These are phyloP conservation scores for Harrya chromipes DNA, from an alignment of 768 basidiomycete species.

Conservation along the genomic window DNA sequence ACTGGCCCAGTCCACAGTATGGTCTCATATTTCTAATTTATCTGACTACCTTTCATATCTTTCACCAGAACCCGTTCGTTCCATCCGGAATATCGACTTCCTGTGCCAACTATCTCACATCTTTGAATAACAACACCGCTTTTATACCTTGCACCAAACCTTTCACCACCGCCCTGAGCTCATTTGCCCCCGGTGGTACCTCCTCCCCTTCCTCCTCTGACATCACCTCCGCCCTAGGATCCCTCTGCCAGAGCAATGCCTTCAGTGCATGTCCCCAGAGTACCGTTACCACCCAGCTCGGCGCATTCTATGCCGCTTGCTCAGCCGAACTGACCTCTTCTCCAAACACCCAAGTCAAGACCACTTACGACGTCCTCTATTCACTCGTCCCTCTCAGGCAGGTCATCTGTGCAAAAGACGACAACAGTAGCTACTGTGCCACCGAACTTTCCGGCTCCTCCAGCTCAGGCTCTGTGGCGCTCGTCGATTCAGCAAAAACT, in stretches of 20 bases:
- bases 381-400: slow-evolving; percentile 56
- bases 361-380: slow-evolving; percentile 81
- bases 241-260: slow-evolving; percentile 51
- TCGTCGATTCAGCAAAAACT: slow-evolving; percentile 9
- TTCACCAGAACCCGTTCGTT: slow-evolving; percentile 50
- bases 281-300: slow-evolving; percentile 58
- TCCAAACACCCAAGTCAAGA: slow-evolving; percentile 48
- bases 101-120: slow-evolving; percentile 58
- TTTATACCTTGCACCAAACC: slow-evolving; percentile 61
- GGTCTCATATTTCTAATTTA: background rate
- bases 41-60: background rate
- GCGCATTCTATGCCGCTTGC: slow-evolving; percentile 72
- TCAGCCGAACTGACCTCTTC: slow-evolving; percentile 58
- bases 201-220: slow-evolving; percentile 38
- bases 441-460: slow-evolving; percentile 39
- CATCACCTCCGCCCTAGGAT: slow-evolving; percentile 50
- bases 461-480: slow-evolving; percentile 13
- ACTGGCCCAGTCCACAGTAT: slow-evolving; percentile 49
- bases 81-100: slow-evolving; percentile 57
- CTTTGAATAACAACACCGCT: slow-evolving; percentile 57
- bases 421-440: slow-evolving; percentile 67
- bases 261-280: slow-evolving; percentile 52
- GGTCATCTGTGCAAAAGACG: slow-evolving; percentile 77
- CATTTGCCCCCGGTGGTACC: slow-evolving; percentile 47
- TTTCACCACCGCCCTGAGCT: slow-evolving; percentile 55